Base-by-base conservation (phyloP, 441 rosid genomes). In the Bocquillonia castaneifolia region DNA sequence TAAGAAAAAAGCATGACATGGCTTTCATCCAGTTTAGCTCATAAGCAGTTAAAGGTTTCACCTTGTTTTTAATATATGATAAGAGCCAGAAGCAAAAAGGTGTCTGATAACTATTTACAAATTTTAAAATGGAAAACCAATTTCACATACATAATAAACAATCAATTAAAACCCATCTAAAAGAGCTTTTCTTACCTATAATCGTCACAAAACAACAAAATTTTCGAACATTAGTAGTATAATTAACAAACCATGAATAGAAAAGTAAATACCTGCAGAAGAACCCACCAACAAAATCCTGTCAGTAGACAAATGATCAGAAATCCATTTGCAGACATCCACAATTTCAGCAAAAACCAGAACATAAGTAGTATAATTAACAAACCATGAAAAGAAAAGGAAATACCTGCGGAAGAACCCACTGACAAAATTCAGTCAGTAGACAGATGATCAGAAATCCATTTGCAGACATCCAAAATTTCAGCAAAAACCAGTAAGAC, bases 271-370 rank as follows among this genome's bases (percentile, higher is more conserved):
- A 92, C 98, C 98, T 59, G 97, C 96, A 59, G 97, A 94, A 76
- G 97, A 91, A 72, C 98, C 97, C 36, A 90, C 89, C 69, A 94
- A 79, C 75, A 94, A 63, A 75, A 94, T 83, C 90, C 85, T 92
- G 15, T 72, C 59, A 77, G 85, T 54, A 25, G 75, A 56, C 26
- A 84, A 74, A 71, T 85, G 80, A 22, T 75, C 66, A 51, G 44
- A 82, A 69, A 83, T 82, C 98, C 97, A 92, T 31, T 80, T 88
- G 81, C 92, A 94, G 72, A 90, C 88, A 69, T 90, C 81, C 75
- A 81, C 67, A 10, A n/a, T n/a, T n/a, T n/a, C n/a, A n/a, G n/a
- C n/a, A n/a, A n/a, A n/a, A n/a, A n/a, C n/a, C n/a, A n/a, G n/a
- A n/a, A n/a, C n/a, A n/a, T n/a, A n/a, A n/a, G n/a, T n/a, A n/a